These are phyloP conservation scores for Fusarium burgessii DNA, from an alignment of 2,329 filamentous ascomycete genomes.

Conservation along the genomic window DNA sequence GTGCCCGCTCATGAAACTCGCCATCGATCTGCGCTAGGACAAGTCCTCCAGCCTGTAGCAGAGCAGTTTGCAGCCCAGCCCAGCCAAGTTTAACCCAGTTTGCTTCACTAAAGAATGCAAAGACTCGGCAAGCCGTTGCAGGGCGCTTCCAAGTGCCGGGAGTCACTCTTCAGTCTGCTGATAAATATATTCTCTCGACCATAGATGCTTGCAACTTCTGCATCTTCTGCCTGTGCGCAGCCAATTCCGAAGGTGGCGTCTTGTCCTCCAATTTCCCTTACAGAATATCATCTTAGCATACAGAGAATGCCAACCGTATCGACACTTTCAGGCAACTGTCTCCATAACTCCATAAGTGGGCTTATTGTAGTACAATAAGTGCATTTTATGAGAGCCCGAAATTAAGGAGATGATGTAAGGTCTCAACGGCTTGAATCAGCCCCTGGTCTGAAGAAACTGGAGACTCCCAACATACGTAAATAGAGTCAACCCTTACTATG, in stretches of 20 bases:
- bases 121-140: constrained; percentile 31
- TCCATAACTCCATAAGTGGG: not conserved
- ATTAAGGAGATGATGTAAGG: not conserved
- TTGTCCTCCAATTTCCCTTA: constrained; percentile 23
- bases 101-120: constrained; percentile 19
- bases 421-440: not conserved
- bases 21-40: constrained; percentile 37
- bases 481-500: not conserved
- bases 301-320: not conserved
- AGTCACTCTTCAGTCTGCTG: constrained; percentile 13
- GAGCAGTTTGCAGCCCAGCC: constrained; percentile 1
- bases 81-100: constrained; percentile 2
- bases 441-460: constrained; percentile 11
- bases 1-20: constrained; percentile 32
- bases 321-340: not conserved
- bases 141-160: constrained; percentile 29
- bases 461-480: constrained; percentile 13
- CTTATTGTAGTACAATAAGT: constrained; percentile 1
- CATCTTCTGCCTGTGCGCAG: constrained; percentile 2
- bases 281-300: constrained; percentile 7
- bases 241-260: constrained; percentile 17
- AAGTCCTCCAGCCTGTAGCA: constrained; percentile 25
- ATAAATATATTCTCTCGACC: constrained; percentile 5
- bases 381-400: not conserved
- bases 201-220: not conserved